A percentile compares a stretch with the other conserved stretches of the same genome.
phyloP scores from a whole-genome alignment of 139 green algal genomes.

The Haematococcus sp. region DNA sequence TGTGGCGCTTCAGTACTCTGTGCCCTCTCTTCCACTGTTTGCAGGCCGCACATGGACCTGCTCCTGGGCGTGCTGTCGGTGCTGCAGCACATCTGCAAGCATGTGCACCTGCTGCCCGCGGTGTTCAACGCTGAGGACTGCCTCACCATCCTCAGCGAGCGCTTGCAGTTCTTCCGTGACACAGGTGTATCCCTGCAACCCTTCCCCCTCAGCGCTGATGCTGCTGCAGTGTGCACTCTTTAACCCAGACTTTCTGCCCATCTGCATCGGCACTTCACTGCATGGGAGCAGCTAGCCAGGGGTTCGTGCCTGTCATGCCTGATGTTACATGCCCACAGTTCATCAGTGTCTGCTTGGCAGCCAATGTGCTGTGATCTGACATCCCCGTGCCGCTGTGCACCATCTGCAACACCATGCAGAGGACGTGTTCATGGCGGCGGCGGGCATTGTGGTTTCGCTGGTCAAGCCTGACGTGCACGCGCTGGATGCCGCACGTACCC shows the following conservation, averaged over 20 bases:
- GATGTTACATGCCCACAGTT: not conserved
- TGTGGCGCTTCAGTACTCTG: too few relatives aligned
- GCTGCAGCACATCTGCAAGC: constrained; percentile 57
- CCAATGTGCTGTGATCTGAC: too few relatives aligned
- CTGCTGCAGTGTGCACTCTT: not conserved
- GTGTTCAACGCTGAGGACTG: constrained; percentile 54
- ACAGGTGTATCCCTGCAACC: constrained; percentile 34
- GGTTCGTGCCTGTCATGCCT: not conserved
- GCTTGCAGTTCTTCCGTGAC: constrained; percentile 70
- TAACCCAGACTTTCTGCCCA: not conserved
- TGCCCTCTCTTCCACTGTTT: too few relatives aligned
- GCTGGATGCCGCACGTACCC: constrained; percentile 7
- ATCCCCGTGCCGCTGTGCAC: too few relatives aligned
- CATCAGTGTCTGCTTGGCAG: too few relatives aligned
- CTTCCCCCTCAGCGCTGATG: not conserved
- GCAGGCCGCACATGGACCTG: constrained; percentile 53
- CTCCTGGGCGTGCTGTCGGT: constrained; percentile 42
- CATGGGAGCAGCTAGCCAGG: too few relatives aligned
- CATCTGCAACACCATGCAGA: constrained; percentile 17
- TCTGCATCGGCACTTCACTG: too few relatives aligned
- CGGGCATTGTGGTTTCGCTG: constrained; percentile 46
- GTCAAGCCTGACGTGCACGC: constrained; percentile 32
- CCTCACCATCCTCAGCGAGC: constrained; percentile 60
- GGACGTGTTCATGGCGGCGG: constrained; percentile 59
- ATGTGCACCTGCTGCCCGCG: constrained; percentile 28